Evolutionary conservation across 2,329 filamentous ascomycete genomes (phyloP), one percentile per base, ranked within the genome.

Genomic region (Ampelomyces quisqualis): DNA sequence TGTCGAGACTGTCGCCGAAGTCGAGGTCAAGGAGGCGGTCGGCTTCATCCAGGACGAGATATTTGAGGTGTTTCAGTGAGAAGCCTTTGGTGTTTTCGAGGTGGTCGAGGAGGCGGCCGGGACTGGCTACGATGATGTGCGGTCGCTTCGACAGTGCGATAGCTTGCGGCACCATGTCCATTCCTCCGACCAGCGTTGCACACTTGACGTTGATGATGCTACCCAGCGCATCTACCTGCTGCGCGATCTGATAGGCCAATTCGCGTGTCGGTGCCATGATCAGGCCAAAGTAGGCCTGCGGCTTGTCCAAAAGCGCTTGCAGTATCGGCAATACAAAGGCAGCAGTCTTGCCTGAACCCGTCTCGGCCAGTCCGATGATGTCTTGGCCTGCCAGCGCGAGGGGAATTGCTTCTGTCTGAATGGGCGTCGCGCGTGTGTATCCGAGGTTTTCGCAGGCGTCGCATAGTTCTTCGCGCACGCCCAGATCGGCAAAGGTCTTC

Each of bases 81-180:
- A 98, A 97, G 8, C 93, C 91, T 69, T 95, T 96, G 2, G 93
- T 98, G 70, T 95, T 95, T 66, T 97, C 90, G 7, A 97, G 74
- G 58, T 98, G 93, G 60, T 97, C 93, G 4, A 96, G 76, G 15
- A 96, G 73, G 41, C 91, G 82, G 37, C 90, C 52, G n/a, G 91
- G 91, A 0, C 91, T 96, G 0, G 91, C 91, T 26, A 97, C 90
- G 15, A 97, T 76, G 17, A 98, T 84, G 61, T 98, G 93, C 6
- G 93, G 93, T 58, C 91, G 91, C 77, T 95, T 96, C n/a, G 87
- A 89, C 0, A 98, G 79, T 0, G 90, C 86, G 50, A 98, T 94
- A 1, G 86, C 72, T 67, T 98, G 93, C 0, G 88, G 80, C 1
- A 96, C 87, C 88, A 96, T 96, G 53, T 97, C 91, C 77, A 97